A percentile compares a stretch with the other conserved stretches of the same genome.
Conservation (phyloP, 176 grass and related monocot genomes). For the Avena eriantha region DNA sequence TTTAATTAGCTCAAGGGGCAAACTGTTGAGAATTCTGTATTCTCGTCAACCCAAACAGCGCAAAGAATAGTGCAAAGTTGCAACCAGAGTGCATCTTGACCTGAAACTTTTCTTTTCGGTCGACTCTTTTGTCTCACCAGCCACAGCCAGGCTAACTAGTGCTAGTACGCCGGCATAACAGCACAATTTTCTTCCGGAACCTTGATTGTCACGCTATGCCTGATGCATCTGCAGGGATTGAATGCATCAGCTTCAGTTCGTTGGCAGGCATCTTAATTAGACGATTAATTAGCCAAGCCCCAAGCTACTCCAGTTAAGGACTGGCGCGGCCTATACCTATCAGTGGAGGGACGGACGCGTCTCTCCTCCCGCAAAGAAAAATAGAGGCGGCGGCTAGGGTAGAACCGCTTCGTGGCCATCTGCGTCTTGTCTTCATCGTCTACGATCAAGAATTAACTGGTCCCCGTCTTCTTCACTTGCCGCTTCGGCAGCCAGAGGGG, state of each 20-base stretch:
- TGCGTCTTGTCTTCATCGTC: too few relatives aligned
- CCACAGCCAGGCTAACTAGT: background rate
- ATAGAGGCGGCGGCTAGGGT: too few relatives aligned
- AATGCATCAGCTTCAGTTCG: slow-evolving; percentile 17
- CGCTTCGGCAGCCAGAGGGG: too few relatives aligned
- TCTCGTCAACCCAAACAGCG: background rate
- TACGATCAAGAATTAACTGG: too few relatives aligned
- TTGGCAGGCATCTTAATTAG: slow-evolving; percentile 33
- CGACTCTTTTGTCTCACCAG: background rate
- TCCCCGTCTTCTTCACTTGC: too few relatives aligned
- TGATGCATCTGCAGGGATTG: slow-evolving; percentile 11
- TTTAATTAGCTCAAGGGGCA: background rate
- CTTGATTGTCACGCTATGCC: background rate
- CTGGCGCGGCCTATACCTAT: too few relatives aligned
- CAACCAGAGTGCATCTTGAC: background rate
- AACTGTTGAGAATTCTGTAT: background rate
- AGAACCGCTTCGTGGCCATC: too few relatives aligned
- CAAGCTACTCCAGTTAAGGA: background rate
- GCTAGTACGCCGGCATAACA: background rate
- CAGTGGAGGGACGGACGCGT: too few relatives aligned
- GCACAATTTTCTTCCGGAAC: slow-evolving; percentile 25
- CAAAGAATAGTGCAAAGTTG: background rate
- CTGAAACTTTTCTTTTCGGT: background rate
- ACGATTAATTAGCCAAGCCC: background rate
- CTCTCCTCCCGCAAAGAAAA: too few relatives aligned